Evolutionary conservation across 805 yeast species (phyloP).

Genomic region (Candida bentonensis): DNA sequence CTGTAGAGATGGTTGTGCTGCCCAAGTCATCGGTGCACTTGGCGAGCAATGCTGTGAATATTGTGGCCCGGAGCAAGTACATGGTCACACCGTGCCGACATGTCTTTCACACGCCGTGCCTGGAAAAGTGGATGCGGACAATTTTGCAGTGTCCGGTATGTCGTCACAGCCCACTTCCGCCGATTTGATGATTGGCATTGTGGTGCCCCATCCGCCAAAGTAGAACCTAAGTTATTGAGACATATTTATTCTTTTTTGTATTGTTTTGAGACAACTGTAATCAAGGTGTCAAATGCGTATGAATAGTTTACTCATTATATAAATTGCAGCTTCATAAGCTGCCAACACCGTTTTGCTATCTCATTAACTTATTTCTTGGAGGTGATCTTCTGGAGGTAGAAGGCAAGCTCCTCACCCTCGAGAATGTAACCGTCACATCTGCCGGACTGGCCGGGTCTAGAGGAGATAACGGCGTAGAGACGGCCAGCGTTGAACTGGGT

Average conservation of each 20-base stretch:
- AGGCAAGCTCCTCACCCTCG: constrained; percentile 99
- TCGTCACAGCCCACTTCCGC: constrained; percentile 71
- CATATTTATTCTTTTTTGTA: too few species aligned
- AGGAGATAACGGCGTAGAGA: constrained; percentile 95
- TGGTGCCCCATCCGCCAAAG: too few species aligned
- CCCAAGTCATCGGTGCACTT: constrained; percentile 11
- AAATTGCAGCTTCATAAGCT: background rate
- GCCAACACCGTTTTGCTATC: background rate
- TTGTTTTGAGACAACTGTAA: too few species aligned
- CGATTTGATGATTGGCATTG: constrained; percentile 38
- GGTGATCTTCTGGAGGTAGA: constrained; percentile 99
- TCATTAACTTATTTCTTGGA: constrained; percentile 75
- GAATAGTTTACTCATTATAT: constrained; percentile 1
- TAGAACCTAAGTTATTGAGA: too few species aligned
- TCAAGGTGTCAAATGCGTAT: too few species aligned
- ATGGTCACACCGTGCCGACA: constrained; percentile 79
- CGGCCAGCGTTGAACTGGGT: constrained; percentile 98
- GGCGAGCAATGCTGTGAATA: constrained; percentile 15
- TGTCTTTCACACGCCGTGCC: constrained; percentile 75
- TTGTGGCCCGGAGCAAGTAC: constrained; percentile 20
- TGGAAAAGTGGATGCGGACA: constrained; percentile 87
- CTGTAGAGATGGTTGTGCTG: constrained; percentile 35
- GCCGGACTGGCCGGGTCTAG: constrained; percentile 99
- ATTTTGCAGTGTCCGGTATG: constrained; percentile 90
- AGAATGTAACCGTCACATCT: constrained; percentile 99